phyloP scores from a whole-genome alignment of 2,329 filamentous ascomycete genomes.

The Pyrenophora seminiperda region DNA sequence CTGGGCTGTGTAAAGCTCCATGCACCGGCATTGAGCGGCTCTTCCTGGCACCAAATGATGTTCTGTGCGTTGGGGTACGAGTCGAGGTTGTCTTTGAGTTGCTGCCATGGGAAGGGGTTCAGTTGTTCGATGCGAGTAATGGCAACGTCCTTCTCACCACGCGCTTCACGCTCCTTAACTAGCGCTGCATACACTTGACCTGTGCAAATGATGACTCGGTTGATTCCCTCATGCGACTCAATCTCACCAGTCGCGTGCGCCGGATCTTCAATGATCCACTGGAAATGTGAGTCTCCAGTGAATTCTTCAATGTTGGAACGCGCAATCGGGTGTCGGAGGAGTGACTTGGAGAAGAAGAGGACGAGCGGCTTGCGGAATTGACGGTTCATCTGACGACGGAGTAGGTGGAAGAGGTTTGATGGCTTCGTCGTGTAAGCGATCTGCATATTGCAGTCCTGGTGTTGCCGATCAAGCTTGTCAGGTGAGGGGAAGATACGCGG shows the following conservation, averaged over 20 bases:
- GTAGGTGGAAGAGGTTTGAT: slow-evolving; percentile 92
- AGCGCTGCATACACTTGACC: slow-evolving; percentile 93
- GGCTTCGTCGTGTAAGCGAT: slow-evolving; percentile 97
- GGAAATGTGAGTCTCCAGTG: slow-evolving; percentile 87
- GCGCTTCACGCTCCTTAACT: slow-evolving; percentile 85
- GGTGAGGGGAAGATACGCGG: slow-evolving; percentile 86
- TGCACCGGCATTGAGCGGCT: slow-evolving; percentile 94
- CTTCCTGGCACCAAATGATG: slow-evolving; percentile 96
- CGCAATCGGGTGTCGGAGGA: slow-evolving; percentile 90
- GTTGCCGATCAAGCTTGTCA: slow-evolving; percentile 92
- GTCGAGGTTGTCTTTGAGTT: slow-evolving; percentile 95
- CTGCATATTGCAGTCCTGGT: slow-evolving; percentile 99
- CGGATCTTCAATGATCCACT: slow-evolving; percentile 92
- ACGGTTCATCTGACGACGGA: slow-evolving; percentile 96
- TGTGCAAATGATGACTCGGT: slow-evolving; percentile 91
- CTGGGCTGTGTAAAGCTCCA: slow-evolving; percentile 98
- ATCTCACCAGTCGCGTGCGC: slow-evolving; percentile 78
- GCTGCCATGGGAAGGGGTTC: slow-evolving; percentile 98
- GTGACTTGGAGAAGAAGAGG: slow-evolving; percentile 97
- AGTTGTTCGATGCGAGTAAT: slow-evolving; percentile 97
- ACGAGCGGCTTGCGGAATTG: slow-evolving; percentile 98
- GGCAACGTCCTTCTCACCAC: slow-evolving; percentile 86
- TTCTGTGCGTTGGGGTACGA: slow-evolving; percentile 96
- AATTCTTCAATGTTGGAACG: slow-evolving; percentile 92
- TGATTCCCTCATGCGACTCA: slow-evolving; percentile 81